phyloP scores from a whole-genome alignment of 805 yeast genomes.

The Saccharomycopsis synnaedendra region DNA sequence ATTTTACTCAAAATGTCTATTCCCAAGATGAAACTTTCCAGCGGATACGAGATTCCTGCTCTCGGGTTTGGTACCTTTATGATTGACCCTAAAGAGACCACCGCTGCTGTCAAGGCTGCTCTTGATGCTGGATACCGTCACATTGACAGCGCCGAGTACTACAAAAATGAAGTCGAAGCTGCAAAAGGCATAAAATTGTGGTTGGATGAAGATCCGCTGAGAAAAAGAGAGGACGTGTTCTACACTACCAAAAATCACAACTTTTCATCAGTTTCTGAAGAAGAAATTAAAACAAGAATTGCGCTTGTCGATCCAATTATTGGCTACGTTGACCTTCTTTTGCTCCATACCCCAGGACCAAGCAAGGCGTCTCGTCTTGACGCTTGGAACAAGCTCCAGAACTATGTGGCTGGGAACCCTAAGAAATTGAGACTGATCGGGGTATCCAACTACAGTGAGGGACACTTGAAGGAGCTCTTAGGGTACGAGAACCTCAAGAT shows the following conservation, averaged over 20 bases:
- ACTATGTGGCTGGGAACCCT: conserved; percentile 51
- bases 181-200: conserved; percentile 39
- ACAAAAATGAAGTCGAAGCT: conserved; percentile 45
- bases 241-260: conserved; percentile 54
- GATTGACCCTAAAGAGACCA: conserved; percentile 25
- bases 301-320: conserved; percentile 26
- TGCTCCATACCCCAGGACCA: conserved; percentile 53
- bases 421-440: conserved; percentile 51
- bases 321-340: conserved; percentile 54
- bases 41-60: conserved; percentile 1
- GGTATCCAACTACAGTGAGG: conserved; percentile 62
- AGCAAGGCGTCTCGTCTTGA: conserved; percentile 36
- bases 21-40: neutral
- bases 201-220: conserved; percentile 22
- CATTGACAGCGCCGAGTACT: conserved; percentile 48
- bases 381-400: conserved; percentile 65
- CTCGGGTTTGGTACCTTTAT: conserved; percentile 19
- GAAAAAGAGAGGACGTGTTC: conserved; percentile 37
- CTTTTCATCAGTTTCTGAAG: neutral
- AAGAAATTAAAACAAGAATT: conserved; percentile 31
- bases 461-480: conserved; percentile 49
- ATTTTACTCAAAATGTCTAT: neutral
- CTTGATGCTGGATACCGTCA: conserved; percentile 47
- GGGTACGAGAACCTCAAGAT: conserved; percentile 39
- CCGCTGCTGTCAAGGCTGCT: conserved; percentile 31